Percentiles rank a stretch among this genome's conserved stretches.
Evolutionary conservation across 768 basidiomycete genomes (phyloP).

Genomic region (Lentinula edodes): DNA sequence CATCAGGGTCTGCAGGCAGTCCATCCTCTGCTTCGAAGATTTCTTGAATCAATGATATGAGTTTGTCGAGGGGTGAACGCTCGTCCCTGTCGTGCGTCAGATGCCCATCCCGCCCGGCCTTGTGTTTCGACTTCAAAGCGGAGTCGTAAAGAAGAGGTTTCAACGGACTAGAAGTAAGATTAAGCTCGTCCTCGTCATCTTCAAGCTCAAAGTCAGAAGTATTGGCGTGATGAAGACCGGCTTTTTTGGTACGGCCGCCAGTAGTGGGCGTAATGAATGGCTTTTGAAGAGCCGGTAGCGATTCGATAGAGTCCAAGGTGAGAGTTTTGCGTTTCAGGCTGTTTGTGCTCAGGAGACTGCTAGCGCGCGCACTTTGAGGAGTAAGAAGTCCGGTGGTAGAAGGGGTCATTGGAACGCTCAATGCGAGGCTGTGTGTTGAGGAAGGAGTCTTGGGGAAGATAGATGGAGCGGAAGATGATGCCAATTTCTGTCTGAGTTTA

Average conservation of each 20-base stretch:
- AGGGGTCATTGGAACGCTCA: constrained; percentile 16
- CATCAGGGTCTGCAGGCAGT: constrained; percentile 50
- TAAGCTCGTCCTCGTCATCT: constrained; percentile 5
- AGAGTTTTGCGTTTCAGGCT: constrained; percentile 15
- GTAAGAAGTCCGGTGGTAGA: constrained; percentile 21
- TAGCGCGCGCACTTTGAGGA: neutral
- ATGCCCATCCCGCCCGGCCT: constrained; percentile 9
- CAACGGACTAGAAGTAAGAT: constrained; percentile 7
- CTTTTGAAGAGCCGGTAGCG: constrained; percentile 27
- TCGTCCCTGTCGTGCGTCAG: constrained; percentile 71
- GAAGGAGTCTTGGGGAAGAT: constrained; percentile 4
- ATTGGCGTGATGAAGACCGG: neutral
- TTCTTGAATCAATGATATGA: constrained; percentile 73
- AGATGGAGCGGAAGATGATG: neutral
- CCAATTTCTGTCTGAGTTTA: constrained; percentile 1
- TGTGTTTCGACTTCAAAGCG: neutral
- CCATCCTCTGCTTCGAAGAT: constrained; percentile 80
- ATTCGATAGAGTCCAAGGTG: constrained; percentile 40
- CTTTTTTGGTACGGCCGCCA: constrained; percentile 18
- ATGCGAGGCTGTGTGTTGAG: constrained; percentile 6
- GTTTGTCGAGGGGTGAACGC: constrained; percentile 70
- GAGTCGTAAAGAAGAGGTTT: constrained; percentile 4
- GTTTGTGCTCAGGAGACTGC: neutral
- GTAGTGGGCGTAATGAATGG: constrained; percentile 24
- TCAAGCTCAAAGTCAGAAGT: neutral